Evolutionary conservation across 2,329 filamentous ascomycete species (phyloP).

Genomic region (Trichophyton equinum): DNA sequence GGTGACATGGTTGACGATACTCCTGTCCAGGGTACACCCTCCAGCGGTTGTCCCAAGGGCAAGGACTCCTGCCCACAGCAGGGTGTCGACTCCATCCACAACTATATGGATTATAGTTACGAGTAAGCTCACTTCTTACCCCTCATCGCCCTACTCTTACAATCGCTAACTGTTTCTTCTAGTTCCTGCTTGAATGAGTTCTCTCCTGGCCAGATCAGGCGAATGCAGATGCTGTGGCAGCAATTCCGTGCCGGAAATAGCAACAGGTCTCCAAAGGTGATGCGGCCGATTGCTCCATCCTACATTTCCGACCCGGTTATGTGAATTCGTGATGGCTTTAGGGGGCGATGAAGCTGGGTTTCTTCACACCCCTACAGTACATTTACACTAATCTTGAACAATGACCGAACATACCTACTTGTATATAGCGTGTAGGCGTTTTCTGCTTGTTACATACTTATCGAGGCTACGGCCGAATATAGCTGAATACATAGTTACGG

Average conservation of each 20-base stretch:
- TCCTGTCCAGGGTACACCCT: constrained; percentile 15
- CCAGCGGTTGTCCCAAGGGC: constrained; percentile 17
- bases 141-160: not conserved
- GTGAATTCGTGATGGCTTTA: not conserved
- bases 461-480: too few species aligned
- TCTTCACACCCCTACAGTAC: not conserved
- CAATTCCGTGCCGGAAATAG: constrained; percentile 14
- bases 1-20: constrained; percentile 21
- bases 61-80: constrained; percentile 20
- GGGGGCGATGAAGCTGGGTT: not conserved
- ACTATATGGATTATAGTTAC: constrained; percentile 25
- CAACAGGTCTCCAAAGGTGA: not conserved
- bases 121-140: constrained; percentile 12
- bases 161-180: constrained; percentile 6
- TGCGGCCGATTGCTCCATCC: too few species aligned
- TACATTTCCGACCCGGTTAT: too few species aligned
- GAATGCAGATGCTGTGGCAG: constrained; percentile 18
- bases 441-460: too few species aligned
- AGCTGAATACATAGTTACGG: too few species aligned
- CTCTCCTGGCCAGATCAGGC: constrained; percentile 17
- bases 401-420: too few species aligned
- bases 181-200: constrained; percentile 18
- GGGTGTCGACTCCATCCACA: constrained; percentile 22
- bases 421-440: too few species aligned
- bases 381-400: too few species aligned